phyloP scores from a whole-genome alignment of 495 filamentous ascomycete species.

The Aspergillus hancockii region DNA sequence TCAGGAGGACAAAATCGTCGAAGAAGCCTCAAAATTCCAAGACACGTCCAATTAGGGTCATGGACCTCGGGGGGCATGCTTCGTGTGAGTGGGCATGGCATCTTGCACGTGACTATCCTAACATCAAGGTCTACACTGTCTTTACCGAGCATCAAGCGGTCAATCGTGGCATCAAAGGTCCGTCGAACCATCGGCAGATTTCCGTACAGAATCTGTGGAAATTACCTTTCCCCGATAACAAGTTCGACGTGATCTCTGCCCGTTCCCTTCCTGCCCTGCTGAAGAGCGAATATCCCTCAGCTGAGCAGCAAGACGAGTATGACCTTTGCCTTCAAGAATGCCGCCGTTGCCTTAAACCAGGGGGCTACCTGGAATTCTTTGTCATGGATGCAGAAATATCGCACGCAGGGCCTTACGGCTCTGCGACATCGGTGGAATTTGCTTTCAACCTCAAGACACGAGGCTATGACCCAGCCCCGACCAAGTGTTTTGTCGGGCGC shows the following conservation, averaged over 20 bases:
- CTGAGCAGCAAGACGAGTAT: constrained; percentile 76
- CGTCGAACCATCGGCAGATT: constrained; percentile 81
- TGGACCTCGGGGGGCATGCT: constrained; percentile 85
- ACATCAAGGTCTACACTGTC: constrained; percentile 83
- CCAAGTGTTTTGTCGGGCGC: constrained; percentile 73
- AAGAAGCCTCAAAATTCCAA: constrained; percentile 8
- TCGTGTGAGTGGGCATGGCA: constrained; percentile 96
- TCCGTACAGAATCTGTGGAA: constrained; percentile 71
- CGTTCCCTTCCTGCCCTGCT: constrained; percentile 83
- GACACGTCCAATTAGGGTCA: constrained; percentile 55
- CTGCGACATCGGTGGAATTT: constrained; percentile 85
- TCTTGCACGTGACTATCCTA: constrained; percentile 77
- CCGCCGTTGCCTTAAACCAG: constrained; percentile 86
- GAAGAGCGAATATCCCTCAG: constrained; percentile 57
- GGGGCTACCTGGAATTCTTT: constrained; percentile 87
- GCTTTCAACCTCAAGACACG: constrained; percentile 81
- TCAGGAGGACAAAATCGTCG: constrained; percentile 33
- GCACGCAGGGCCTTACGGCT: constrained; percentile 72
- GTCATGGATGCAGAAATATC: constrained; percentile 87
- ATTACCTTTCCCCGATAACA: constrained; percentile 82
- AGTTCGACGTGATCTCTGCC: constrained; percentile 91
- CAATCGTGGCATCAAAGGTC: constrained; percentile 73
- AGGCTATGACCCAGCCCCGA: constrained; percentile 84
- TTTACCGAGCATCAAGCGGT: constrained; percentile 68
- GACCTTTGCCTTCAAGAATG: constrained; percentile 83